Conservation (phyloP, 2,329 filamentous ascomycete species). For the Bipolaris zeicola region DNA sequence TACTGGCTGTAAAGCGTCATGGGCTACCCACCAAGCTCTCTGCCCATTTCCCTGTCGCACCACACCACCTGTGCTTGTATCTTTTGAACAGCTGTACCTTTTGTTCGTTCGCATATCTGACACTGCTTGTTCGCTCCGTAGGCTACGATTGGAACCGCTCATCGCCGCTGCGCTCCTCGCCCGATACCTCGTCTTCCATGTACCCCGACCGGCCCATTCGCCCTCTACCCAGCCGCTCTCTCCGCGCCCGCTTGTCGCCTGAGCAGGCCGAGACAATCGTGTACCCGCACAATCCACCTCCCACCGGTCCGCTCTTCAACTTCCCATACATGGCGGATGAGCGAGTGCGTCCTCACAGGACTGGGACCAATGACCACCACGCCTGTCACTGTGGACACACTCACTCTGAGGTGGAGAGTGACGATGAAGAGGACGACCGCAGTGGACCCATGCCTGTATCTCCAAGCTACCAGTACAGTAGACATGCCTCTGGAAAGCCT, state of each 20-base stretch:
- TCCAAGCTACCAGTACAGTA: conserved; percentile 47
- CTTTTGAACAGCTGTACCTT: conserved; percentile 29
- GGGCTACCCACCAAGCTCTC: conserved; percentile 28
- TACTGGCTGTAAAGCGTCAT: conserved; percentile 30
- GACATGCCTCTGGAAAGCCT: conserved; percentile 36
- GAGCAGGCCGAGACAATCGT: conserved; percentile 82
- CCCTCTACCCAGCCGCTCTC: conserved; percentile 84
- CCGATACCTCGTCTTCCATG: conserved; percentile 78
- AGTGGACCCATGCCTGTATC: conserved; percentile 49
- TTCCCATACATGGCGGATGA: conserved; percentile 59
- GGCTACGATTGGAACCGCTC: conserved; percentile 51
- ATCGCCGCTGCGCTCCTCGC: conserved; percentile 49
- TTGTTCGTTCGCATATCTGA: conserved; percentile 40
- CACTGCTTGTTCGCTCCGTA: conserved; percentile 41
- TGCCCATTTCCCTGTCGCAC: conserved; percentile 30
- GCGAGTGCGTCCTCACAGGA: conserved; percentile 38
- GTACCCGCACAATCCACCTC: conserved; percentile 77
- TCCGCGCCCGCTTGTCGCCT: conserved; percentile 85
- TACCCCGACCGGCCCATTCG: conserved; percentile 92
- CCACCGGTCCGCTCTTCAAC: conserved; percentile 75
- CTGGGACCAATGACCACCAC: conserved; percentile 60
- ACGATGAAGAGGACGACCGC: conserved; percentile 60
- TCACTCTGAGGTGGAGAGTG: conserved; percentile 62
- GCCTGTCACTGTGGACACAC: conserved; percentile 54
- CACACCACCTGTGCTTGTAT: conserved; percentile 24